Base-by-base conservation (phyloP, 2,329 filamentous ascomycete species). In the Drechslera avenae region DNA sequence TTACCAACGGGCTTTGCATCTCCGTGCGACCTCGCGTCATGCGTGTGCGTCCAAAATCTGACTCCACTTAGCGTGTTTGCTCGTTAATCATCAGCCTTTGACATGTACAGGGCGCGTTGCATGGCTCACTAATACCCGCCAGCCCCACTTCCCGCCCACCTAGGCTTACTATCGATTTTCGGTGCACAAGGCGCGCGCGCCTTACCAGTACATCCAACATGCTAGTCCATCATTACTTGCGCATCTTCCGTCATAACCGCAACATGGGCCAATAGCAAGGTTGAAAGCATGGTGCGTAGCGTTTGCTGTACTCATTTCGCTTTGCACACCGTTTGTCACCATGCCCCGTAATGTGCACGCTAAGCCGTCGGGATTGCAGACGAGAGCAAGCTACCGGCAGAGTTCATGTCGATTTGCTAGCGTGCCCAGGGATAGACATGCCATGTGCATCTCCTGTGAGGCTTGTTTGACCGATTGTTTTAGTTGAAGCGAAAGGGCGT, bases 51-150 rank as follows among this genome's bases (percentile, higher is more conserved):
- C 8, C 16, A 2, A 9, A 5, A 39, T 28, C n/a, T 18, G 42
- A 45, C n/a, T 8, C 13, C 32, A 37, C n/a, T 45, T 16, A 12
- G 16, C 13, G 13, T 12, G 2, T 8, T 18, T 19, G 31, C 31
- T 31, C n/a, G 10, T 12, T 16, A 12, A 18, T 36, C 17, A 13
- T 14, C 17, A 14, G 36, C 16, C 13, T 36, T 47, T 47, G 48
- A 51, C 48, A 51, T 51, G 43, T 23, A 41, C 23, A 51, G 48
- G 48, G 48, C 48, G 48, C 47, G 34, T 23, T 18, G 23, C 19
- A 31, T 17, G 46, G 36, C 23, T 35, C 21, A 37, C 36, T 18
- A 33, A 33, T 14, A 34, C 26, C 10, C 19, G 30, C 45, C 34
- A 41, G 5, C 30, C 21, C 48, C 43, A 51, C 42, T 36, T 47